A percentile compares a stretch with the other conserved stretches of the same genome.
phyloP scores from a whole-genome alignment of 352 stramenopile species.

The Phytophthora sojae region DNA sequence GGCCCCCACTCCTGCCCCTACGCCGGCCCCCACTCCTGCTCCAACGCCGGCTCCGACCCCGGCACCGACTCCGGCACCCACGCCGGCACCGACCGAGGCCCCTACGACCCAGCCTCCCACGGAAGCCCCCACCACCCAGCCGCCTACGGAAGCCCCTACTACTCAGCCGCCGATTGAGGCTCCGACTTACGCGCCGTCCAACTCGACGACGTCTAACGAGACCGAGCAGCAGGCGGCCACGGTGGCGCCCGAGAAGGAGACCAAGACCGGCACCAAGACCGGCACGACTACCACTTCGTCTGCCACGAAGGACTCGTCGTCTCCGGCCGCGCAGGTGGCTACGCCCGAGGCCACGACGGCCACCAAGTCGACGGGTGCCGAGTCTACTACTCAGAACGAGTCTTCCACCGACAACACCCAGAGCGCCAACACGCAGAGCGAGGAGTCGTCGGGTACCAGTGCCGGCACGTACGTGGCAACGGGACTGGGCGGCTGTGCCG shows the following conservation, averaged over 20 bases:
- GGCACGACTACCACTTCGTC: conserved; percentile 8
- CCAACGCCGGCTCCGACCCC: conserved; percentile 3
- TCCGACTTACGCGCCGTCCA: conserved; percentile 17
- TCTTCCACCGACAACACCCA: conserved; percentile 9
- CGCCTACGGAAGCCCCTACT: conserved; percentile 17
- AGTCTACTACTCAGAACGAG: no score
- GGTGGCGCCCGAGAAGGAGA: conserved; percentile 19
- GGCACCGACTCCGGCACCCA: background rate
- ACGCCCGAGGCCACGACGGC: conserved; percentile 22
- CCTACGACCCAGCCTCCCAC: conserved; percentile 4
- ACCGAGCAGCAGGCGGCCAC: conserved; percentile 27
- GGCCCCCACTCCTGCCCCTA: background rate
- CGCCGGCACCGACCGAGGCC: conserved; percentile 8
- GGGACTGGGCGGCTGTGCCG: conserved; percentile 24
- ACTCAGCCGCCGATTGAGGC: background rate
- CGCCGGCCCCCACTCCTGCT: conserved; percentile 1
- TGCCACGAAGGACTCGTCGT: no score
- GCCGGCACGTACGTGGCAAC: conserved; percentile 25
- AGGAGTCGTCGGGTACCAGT: background rate
- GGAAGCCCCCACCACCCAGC: conserved; percentile 4
- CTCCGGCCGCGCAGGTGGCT: conserved; percentile 11
- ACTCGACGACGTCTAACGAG: conserved; percentile 25
- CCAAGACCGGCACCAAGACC: conserved; percentile 4
- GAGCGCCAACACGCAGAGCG: conserved; percentile 28
- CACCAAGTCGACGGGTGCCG: background rate